Evolutionary conservation across 2,329 filamentous ascomycete genomes (phyloP), one percentile per base, ranked within the genome.

Genomic region (Penicillium janthinellum): DNA sequence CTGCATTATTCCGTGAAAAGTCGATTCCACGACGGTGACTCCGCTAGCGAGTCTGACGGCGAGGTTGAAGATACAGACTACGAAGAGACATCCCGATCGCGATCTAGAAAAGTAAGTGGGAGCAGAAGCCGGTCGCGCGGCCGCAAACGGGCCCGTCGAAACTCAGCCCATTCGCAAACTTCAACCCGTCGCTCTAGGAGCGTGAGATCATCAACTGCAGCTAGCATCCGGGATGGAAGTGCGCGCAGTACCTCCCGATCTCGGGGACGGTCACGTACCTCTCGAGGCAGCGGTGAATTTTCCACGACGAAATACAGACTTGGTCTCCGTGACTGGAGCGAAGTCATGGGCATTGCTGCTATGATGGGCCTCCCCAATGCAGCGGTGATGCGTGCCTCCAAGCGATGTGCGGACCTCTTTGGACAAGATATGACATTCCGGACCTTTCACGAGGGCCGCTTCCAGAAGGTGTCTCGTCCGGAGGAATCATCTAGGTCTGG

Each of bases 321-420:
- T 38, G 70, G 71, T 31, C 78, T 86, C 12, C 84, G 90, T 22
- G 90, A 96, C 77, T 98, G 94, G 94, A 90, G 87, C 65, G 91
- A 96, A 65, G 84, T 97, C 1, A 77, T 97, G 31, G 90, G 90
- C 0, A 82, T 92, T 0, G 94, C 94, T 2, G 84, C 90, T 0
- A 77, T 96, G 52, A 85, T 85, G 1, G 91, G 90, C 0, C 93
- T 92, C 75, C 79, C 89, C 1, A 75, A 81, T 0, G 74, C 79
- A 0, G 89, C 87, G 0, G 76, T 97, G 12, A 84, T 87, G 54
- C 85, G 90, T 34, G 85, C 92, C 0, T 84, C 89, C 1, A 82
- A 87, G 69, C 84, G 94, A 51, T 98, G 93, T 69, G 86, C 89
- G 2, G 79, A 84, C 48, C 78, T 96, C 0, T 96, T 97, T 67